These are phyloP conservation scores for Emmonsiellopsis sp. DNA, from an alignment of 2,329 filamentous ascomycete genomes.

Conservation along the genomic window DNA sequence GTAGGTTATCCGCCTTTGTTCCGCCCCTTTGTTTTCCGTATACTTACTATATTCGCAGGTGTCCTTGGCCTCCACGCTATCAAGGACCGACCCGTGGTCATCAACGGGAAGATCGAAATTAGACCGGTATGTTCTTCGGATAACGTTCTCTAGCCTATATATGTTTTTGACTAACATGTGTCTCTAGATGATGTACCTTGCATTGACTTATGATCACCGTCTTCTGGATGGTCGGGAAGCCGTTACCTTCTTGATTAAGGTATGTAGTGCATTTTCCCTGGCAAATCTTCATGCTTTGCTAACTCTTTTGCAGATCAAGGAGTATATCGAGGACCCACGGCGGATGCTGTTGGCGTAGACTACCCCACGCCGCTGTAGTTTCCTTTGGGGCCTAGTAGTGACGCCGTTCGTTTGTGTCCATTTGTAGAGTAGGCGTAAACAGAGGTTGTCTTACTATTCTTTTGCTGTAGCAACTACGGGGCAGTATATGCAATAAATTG, in stretches of 20 bases:
- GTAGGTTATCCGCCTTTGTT: slow-evolving; percentile 19
- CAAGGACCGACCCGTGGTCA: slow-evolving; percentile 81
- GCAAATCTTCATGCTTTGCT: not conserved
- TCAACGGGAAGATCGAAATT: slow-evolving; percentile 91
- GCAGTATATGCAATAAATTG: too few relatives aligned
- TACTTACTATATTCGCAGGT: slow-evolving; percentile 32
- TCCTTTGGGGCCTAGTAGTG: not conserved
- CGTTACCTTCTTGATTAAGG: slow-evolving; percentile 89
- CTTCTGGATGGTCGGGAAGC: slow-evolving; percentile 91
- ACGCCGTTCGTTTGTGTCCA: not conserved
- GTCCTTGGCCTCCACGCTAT: slow-evolving; percentile 92
- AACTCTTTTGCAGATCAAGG: slow-evolving; percentile 54
- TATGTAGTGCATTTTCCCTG: slow-evolving; percentile 14
- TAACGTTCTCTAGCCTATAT: not conserved
- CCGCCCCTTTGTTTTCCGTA: slow-evolving; percentile 3
- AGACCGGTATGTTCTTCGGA: slow-evolving; percentile 51
- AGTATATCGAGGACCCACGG: slow-evolving; percentile 90
- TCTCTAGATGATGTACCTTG: slow-evolving; percentile 87
- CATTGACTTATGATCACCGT: slow-evolving; percentile 94
- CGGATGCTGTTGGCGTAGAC: slow-evolving; percentile 64
- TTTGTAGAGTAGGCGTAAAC: not conserved
- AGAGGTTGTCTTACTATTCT: too few relatives aligned
- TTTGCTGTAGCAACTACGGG: too few relatives aligned
- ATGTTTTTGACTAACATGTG: not conserved
- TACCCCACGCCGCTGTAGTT: not conserved